Conservation (phyloP, 2,329 filamentous ascomycete species). For the Pestalotiopsis sp. region DNA sequence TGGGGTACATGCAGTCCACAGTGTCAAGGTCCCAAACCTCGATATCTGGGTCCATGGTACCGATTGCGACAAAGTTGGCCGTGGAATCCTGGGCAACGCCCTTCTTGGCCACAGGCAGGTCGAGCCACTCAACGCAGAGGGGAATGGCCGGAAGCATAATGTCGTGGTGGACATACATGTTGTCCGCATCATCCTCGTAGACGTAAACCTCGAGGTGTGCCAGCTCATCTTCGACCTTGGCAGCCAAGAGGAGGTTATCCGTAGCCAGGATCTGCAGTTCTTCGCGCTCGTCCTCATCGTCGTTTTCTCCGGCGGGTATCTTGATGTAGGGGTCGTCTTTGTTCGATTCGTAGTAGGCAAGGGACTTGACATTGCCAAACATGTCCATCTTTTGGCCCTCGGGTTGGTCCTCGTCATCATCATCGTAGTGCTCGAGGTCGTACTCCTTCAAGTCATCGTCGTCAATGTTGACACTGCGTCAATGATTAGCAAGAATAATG, state of each 20-base stretch:
- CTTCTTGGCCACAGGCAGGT: conserved; percentile 81
- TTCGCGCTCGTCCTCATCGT: conserved; percentile 88
- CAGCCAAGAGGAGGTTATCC: conserved; percentile 89
- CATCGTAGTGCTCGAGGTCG: conserved; percentile 93
- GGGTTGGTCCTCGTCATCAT: conserved; percentile 66
- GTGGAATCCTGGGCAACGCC: conserved; percentile 62
- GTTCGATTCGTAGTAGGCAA: conserved; percentile 92
- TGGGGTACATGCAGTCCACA: conserved; percentile 97
- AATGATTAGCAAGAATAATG: neutral
- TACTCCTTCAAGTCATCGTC: conserved; percentile 96
- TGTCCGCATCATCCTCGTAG: conserved; percentile 93
- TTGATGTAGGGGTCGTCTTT: conserved; percentile 97
- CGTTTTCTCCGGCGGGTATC: conserved; percentile 67
- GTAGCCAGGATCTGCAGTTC: conserved; percentile 91
- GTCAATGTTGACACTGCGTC: conserved; percentile 51
- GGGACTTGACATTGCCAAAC: conserved; percentile 92
- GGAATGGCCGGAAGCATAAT: conserved; percentile 98
- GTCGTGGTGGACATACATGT: conserved; percentile 98
- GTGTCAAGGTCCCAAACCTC: conserved; percentile 98
- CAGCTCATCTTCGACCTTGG: conserved; percentile 95
- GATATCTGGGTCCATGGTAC: conserved; percentile 97
- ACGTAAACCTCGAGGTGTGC: conserved; percentile 97
- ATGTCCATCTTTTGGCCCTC: conserved; percentile 80
- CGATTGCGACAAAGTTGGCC: conserved; percentile 92
- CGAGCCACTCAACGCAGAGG: conserved; percentile 92